These are phyloP conservation scores for Lasiosphaeria miniovina DNA, from an alignment of 495 filamentous ascomycete species.

Conservation along the genomic window DNA sequence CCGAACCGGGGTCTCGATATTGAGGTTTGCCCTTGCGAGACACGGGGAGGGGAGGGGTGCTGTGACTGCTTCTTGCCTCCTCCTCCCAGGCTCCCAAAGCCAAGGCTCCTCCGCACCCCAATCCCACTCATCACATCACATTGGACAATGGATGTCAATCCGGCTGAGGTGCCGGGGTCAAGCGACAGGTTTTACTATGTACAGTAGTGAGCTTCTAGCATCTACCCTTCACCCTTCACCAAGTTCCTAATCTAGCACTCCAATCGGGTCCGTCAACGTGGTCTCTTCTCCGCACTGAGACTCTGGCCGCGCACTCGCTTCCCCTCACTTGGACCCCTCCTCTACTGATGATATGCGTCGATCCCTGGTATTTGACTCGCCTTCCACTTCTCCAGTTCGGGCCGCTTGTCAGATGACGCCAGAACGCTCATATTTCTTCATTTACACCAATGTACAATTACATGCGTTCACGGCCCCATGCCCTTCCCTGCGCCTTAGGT, in stretches of 20 bases:
- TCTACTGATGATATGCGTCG: conserved; percentile 9
- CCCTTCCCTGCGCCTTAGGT: neutral
- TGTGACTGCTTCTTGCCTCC: neutral
- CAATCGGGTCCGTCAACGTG: conserved; percentile 4
- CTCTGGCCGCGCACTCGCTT: neutral
- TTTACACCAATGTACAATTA: neutral
- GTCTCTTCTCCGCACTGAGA: conserved; percentile 23
- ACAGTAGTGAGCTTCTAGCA: conserved; percentile 1
- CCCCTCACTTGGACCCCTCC: conserved; percentile 18
- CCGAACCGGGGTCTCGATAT: conserved; percentile 3
- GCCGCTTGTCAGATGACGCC: neutral
- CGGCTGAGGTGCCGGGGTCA: neutral
- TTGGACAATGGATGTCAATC: neutral
- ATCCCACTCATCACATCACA: neutral
- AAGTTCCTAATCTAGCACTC: neutral
- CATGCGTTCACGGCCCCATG: neutral
- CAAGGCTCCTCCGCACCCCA: neutral
- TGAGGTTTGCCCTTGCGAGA: neutral
- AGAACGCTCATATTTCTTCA: neutral
- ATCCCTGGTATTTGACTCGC: neutral
- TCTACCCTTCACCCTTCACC: conserved; percentile 2
- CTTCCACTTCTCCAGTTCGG: conserved; percentile 9
- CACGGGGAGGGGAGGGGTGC: neutral
- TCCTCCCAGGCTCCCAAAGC: neutral
- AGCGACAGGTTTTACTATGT: neutral